Conservation (phyloP, 108 stramenopile genomes). For the Pseudonitzschia pungens region DNA sequence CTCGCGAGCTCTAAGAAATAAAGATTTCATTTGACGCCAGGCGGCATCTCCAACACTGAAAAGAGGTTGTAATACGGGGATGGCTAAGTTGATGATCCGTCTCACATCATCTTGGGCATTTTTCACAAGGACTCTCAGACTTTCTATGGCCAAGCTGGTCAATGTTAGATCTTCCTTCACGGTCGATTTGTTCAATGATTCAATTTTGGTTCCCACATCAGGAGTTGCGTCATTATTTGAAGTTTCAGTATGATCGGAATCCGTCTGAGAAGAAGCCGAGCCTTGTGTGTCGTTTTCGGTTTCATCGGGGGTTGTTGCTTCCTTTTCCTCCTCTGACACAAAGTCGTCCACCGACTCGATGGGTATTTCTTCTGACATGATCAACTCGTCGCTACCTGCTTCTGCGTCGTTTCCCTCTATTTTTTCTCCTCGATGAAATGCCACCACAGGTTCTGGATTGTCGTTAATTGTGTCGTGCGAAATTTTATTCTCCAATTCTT, state of each 20-base stretch:
- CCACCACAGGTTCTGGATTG: slow-evolving; percentile 2
- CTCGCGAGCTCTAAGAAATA: slow-evolving; percentile 12
- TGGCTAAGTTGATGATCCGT: slow-evolving; percentile 23
- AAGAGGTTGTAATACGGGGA: slow-evolving; percentile 29
- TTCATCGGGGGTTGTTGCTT: not conserved
- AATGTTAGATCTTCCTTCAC: slow-evolving; percentile 20
- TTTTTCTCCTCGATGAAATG: slow-evolving; percentile 21
- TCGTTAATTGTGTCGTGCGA: not conserved
- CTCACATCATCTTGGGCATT: slow-evolving; percentile 22
- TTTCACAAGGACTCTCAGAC: slow-evolving; percentile 17
- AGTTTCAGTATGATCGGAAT: not conserved
- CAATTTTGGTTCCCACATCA: slow-evolving; percentile 16
- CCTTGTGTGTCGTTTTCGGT: slow-evolving; percentile 1
- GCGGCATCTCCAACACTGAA: slow-evolving; percentile 32
- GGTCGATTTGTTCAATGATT: not conserved
- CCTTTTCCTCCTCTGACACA: not conserved
- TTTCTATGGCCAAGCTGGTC: slow-evolving; percentile 11
- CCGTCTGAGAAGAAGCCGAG: not conserved
- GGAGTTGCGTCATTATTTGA: slow-evolving; percentile 20
- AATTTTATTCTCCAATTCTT: slow-evolving; percentile 40
- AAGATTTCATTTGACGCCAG: slow-evolving; percentile 23
- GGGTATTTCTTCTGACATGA: not conserved
- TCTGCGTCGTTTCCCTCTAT: not conserved
- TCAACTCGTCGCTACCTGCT: not conserved
- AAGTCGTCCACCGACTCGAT: not conserved